Evolutionary conservation across 257 asterid genomes (phyloP).

Genomic region (Linaria vulgaris): DNA sequence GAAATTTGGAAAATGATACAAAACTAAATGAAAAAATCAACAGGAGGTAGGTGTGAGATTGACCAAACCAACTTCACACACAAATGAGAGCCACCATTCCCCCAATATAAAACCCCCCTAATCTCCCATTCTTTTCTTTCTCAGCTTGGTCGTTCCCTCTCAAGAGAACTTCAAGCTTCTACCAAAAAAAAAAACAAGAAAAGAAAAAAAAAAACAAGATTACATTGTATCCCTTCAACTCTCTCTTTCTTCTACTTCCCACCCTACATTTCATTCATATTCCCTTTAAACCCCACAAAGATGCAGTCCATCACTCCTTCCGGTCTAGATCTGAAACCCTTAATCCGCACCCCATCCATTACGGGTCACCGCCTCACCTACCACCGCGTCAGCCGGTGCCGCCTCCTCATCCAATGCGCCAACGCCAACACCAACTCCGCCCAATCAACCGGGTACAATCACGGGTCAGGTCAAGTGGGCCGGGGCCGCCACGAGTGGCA

Average conservation of each 20-base stretch:
- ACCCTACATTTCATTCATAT: not conserved
- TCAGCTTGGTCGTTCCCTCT: conserved; percentile 78
- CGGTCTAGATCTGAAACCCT: conserved; percentile 37
- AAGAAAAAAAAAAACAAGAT: too few species aligned
- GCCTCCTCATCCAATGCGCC: conserved; percentile 33
- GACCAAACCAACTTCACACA: conserved; percentile 38
- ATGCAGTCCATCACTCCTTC: conserved; percentile 39
- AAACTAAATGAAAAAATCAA: not conserved
- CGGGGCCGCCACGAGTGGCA: conserved; percentile 82
- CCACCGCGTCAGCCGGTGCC: conserved; percentile 27
- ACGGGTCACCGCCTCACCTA: conserved; percentile 23
- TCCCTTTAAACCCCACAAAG: conserved; percentile 1
- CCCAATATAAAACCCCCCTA: conserved; percentile 45
- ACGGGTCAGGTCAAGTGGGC: conserved; percentile 46
- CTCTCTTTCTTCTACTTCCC: not conserved
- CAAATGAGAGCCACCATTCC: conserved; percentile 8
- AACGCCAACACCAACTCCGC: conserved; percentile 19
- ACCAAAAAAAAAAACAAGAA: too few species aligned
- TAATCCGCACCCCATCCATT: conserved; percentile 17
- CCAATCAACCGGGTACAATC: conserved; percentile 9
- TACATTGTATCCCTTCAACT: too few species aligned
- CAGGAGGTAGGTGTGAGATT: conserved; percentile 63
- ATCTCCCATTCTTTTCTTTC: conserved; percentile 21
- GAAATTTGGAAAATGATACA: too few species aligned
- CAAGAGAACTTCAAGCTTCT: conserved; percentile 41